Evolutionary conservation across 306 rosid species (phyloP), one percentile per base, ranked within the genome.

Genomic region (apple (Malus domestica)): DNA sequence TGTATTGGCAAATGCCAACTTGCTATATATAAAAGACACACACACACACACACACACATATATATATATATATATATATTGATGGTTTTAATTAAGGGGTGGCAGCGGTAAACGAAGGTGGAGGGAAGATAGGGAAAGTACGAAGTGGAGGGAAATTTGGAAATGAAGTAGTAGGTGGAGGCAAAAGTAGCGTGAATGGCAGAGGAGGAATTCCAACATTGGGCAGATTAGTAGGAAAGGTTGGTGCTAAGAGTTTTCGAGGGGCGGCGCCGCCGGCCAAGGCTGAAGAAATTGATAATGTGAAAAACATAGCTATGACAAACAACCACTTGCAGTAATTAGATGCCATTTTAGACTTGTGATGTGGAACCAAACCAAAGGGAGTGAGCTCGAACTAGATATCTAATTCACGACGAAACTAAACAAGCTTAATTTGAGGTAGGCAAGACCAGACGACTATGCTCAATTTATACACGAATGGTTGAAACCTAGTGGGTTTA

Each of bases 221-320:
- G 57, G 63, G 74, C 45, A 30, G 20, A n/a, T 10, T 68, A 12
- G 1, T 27, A n/a, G 70, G 16, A 3, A 20, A 49, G n/a, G 40
- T 52, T n/a, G 65, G 65, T 22, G 25, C 54, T 9, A 75, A 35
- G 30, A 75, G 72, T 51, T 75, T 75, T 54, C 79, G 72, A 35
- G 78, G 23, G 25, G 71, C 52, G 1, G 4, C 49, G 20, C 55
- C 7, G 19, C 61, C 22, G 11, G n/a, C 38, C 18, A 10, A 33
- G 66, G 73, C 79, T 5, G 49, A 58, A 16, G 15, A 55, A 15
- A 35, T 1, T 40, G 6, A 76, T 44, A 55, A 55, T 20, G 42
- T 12, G 52, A 76, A 2, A 45, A 75, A 22, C 52, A 65, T 30
- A 10, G 67, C 67, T 35, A 55, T 25, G 29, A 38, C 42, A 16